Evolutionary conservation across 1,139 yeast genomes (phyloP), one percentile per base, ranked within the genome.

Genomic region (Protomyces pachydermus): DNA sequence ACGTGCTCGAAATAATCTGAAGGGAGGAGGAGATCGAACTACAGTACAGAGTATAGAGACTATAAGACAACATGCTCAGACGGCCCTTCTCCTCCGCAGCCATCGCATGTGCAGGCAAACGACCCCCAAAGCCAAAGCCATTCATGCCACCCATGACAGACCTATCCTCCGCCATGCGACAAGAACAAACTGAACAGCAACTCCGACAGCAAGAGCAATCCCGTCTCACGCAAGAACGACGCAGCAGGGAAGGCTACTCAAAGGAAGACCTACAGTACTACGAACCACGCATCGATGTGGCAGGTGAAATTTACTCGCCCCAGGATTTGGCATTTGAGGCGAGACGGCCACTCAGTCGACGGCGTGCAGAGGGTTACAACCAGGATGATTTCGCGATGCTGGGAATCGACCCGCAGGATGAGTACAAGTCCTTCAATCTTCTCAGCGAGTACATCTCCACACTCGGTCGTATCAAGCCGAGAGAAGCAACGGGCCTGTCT

Each of bases 381-480:
- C 25, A 23, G 10, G 62, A 58, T 38, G 39, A 58, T 16, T 58
- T 58, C 23, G 56, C 28, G 14, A 35, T 39, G 16, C n/a, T 38
- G 25, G 42, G 35, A 6, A 39, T 60, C 48, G 46, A 60, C 20
- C 58, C 58, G 14, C 37, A 53, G 51, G 54, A 60, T 54, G 64
- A 60, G 25, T 60, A 54, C 50, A 60, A 61, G 35, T 51, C 56
- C 14, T 55, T n/a, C 45, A 55, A 55, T 25, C 20, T 65, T 8
- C 38, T 65, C 46, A 55, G 58, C 6, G 56, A 38, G 32, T 66
- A 63, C 53, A 37, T 62, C 9, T 63, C 68, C 28, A 64, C 63
- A 32, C 45, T 66, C 16, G 68, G 68, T n/a, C 58, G 68, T n/a
- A 66, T 66, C 34, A 45, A 60, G 12, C 63, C 68, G 9, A 32